A percentile compares a stretch with the other conserved stretches of the same genome.
These are phyloP conservation scores for Leccinum uliginosum DNA, from an alignment of 768 basidiomycete species.

Conservation along the genomic window DNA sequence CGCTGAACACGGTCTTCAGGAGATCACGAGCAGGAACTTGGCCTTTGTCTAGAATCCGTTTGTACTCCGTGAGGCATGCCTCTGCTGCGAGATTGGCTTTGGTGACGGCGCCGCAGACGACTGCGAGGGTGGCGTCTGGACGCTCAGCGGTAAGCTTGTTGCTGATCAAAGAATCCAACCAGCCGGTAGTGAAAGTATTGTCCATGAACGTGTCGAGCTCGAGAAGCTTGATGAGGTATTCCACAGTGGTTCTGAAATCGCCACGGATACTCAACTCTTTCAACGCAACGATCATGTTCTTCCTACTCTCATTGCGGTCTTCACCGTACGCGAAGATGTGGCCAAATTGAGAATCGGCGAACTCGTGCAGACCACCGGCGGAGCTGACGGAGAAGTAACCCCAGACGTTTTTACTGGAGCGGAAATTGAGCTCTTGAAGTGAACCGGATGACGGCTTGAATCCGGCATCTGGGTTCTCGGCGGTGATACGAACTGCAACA, in stretches of 20 bases:
- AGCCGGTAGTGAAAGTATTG: slow-evolving; percentile 97
- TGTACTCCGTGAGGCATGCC: slow-evolving; percentile 89
- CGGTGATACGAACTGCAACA: slow-evolving; percentile 98
- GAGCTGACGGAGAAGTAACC: slow-evolving; percentile 98
- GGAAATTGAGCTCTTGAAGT: slow-evolving; percentile 98
- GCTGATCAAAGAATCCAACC: slow-evolving; percentile 96
- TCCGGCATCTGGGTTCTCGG: slow-evolving; percentile 98
- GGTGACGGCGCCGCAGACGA: slow-evolving; percentile 93
- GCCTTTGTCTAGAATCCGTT: slow-evolving; percentile 93
- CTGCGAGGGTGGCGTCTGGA: slow-evolving; percentile 87
- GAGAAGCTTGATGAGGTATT: slow-evolving; percentile 96
- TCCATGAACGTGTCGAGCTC: slow-evolving; percentile 95
- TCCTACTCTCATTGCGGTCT: slow-evolving; percentile 90
- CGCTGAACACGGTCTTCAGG: slow-evolving; percentile 92
- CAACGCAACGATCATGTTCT: slow-evolving; percentile 99
- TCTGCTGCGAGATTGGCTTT: slow-evolving; percentile 92
- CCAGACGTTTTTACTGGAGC: slow-evolving; percentile 99
- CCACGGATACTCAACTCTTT: slow-evolving; percentile 99
- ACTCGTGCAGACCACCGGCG: slow-evolving; percentile 96
- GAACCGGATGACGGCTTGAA: slow-evolving; percentile 99
- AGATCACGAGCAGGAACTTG: slow-evolving; percentile 94
- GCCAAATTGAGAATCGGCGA: slow-evolving; percentile 98
- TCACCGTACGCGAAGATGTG: slow-evolving; percentile 99
- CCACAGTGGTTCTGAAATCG: slow-evolving; percentile 97
- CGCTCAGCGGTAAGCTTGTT: slow-evolving; percentile 96